These are phyloP conservation scores for Leccinum uliginosum DNA, from an alignment of 768 basidiomycete genomes.

Conservation along the genomic window DNA sequence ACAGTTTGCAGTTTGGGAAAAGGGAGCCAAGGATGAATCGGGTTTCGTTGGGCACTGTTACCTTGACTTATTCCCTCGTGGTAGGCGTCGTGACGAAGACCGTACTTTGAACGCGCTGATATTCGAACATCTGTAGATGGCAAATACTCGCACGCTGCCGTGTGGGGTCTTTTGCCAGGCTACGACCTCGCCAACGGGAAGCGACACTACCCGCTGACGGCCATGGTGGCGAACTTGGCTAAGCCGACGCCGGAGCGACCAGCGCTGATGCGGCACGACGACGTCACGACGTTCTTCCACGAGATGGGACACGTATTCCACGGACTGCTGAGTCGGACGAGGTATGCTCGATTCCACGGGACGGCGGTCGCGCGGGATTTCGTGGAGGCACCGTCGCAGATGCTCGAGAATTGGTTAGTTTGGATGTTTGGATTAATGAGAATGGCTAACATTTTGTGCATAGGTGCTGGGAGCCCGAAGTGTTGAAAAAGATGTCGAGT, in stretches of 20 bases:
- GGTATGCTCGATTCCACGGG: slow-evolving; percentile 75
- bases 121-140: slow-evolving; percentile 36
- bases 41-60: slow-evolving; percentile 82
- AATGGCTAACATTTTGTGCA: background rate
- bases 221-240: slow-evolving; percentile 87
- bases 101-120: background rate
- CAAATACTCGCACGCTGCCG: slow-evolving; percentile 82
- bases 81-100: slow-evolving; percentile 31
- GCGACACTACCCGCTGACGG: slow-evolving; percentile 65
- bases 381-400: slow-evolving; percentile 87
- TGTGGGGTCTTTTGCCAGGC: slow-evolving; percentile 70
- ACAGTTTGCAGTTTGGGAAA: slow-evolving; percentile 79
- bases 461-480: slow-evolving; percentile 78
- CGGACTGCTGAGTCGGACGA: slow-evolving; percentile 61
- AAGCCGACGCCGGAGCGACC: slow-evolving; percentile 76
- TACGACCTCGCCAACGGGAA: slow-evolving; percentile 51
- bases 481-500: slow-evolving; percentile 67
- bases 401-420: slow-evolving; percentile 80
- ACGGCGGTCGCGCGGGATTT: slow-evolving; percentile 75
- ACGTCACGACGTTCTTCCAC: slow-evolving; percentile 86
- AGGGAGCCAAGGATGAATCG: slow-evolving; percentile 60
- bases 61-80: slow-evolving; percentile 79
- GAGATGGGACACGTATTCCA: slow-evolving; percentile 79
- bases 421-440: background rate
- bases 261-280: slow-evolving; percentile 79